Percentiles rank a stretch among this genome's conserved stretches.
phyloP scores from a whole-genome alignment of 306 rosid species.

The Dryas octopetala region DNA sequence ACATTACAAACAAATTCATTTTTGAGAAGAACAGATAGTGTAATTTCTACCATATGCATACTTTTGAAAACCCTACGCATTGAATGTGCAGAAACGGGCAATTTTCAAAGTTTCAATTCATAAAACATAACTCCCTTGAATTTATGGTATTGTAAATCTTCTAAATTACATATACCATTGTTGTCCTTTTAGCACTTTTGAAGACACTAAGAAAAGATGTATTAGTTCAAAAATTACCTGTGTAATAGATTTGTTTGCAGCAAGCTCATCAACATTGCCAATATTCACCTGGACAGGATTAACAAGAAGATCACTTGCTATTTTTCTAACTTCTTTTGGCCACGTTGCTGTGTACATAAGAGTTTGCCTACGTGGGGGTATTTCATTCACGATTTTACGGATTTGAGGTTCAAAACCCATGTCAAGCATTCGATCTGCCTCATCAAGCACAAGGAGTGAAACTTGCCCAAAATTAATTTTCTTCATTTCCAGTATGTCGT shows the following conservation, averaged over 20 bases:
- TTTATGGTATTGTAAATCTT: neutral
- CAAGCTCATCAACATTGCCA: conserved; percentile 94
- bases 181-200: neutral
- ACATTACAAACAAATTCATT: neutral
- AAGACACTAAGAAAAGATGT: neutral
- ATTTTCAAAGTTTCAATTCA: neutral
- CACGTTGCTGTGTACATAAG: conserved; percentile 99
- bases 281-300: conserved; percentile 97
- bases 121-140: neutral
- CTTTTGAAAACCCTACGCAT: neutral
- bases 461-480: conserved; percentile 82
- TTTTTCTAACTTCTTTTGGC: conserved; percentile 99
- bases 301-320: conserved; percentile 92
- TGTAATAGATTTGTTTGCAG: conserved; percentile 93
- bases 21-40: neutral
- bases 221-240: conserved; percentile 54
- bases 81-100: neutral
- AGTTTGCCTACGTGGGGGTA: conserved; percentile 93
- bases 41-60: neutral
- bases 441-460: conserved; percentile 97
- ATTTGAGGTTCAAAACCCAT: conserved; percentile 99
- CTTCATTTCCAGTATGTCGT: conserved; percentile 95
- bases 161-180: neutral
- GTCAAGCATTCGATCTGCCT: conserved; percentile 99
- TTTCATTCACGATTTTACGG: conserved; percentile 93